Conservation (phyloP, 148 eudicot genomes). For the Rheum nobile region DNA sequence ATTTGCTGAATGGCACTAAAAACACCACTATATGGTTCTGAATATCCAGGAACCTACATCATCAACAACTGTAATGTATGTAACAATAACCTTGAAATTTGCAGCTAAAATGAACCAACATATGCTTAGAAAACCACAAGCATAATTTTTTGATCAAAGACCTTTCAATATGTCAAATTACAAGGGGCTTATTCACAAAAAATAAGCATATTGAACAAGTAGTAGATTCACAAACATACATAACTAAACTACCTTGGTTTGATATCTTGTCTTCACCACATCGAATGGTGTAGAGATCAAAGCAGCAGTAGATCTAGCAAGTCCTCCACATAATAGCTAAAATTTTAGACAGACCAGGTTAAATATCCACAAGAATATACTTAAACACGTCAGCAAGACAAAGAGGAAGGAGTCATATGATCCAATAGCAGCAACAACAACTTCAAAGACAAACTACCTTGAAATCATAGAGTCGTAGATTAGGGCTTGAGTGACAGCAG, state of each 20-base stretch:
- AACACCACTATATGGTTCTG: constrained; percentile 38
- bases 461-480: too few species aligned
- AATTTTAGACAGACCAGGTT: constrained; percentile 9
- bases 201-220: too few species aligned
- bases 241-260: constrained; percentile 55
- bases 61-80: constrained; percentile 2
- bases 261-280: constrained; percentile 95
- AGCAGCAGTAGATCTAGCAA: constrained; percentile 95
- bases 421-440: too few species aligned
- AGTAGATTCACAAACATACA: neutral
- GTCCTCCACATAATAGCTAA: constrained; percentile 86
- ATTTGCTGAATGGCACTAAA: constrained; percentile 44
- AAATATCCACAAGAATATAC: neutral
- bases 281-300: constrained; percentile 94
- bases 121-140: neutral
- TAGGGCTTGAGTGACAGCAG: too few species aligned
- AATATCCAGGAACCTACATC: constrained; percentile 84
- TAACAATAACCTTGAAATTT: constrained; percentile 3
- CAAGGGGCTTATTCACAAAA: neutral
- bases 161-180: neutral
- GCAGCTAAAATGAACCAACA: neutral
- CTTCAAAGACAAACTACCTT: too few species aligned
- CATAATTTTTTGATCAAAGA: neutral
- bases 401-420: too few species aligned
- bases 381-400: neutral